A percentile compares a stretch with the other conserved stretches of the same genome.
These are phyloP conservation scores for Yamadazyma atlantica DNA, from an alignment of 1,139 yeast genomes.

Conservation along the genomic window DNA sequence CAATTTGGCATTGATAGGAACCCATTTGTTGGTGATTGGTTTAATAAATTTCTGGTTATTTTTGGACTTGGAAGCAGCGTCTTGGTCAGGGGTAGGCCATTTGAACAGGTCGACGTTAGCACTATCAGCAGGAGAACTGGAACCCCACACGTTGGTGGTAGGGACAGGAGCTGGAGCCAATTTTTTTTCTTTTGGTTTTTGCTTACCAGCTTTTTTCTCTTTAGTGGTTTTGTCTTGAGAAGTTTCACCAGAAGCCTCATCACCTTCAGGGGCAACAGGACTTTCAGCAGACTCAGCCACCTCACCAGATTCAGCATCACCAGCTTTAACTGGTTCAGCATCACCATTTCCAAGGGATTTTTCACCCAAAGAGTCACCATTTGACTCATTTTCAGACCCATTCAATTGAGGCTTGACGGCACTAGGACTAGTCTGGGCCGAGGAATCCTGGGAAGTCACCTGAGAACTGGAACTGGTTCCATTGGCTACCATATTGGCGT, in stretches of 20 bases:
- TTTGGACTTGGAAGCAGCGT: constrained; percentile 22
- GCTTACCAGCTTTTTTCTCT: constrained; percentile 3
- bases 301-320: constrained; percentile 5
- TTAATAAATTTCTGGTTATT: constrained; percentile 49
- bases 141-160: constrained; percentile 68
- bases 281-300: background rate
- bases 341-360: background rate
- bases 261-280: constrained; percentile 2
- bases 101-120: constrained; percentile 43
- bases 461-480: constrained; percentile 16
- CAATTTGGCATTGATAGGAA: constrained; percentile 79
- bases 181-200: constrained; percentile 22
- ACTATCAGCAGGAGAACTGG: constrained; percentile 24
- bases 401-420: constrained; percentile 3
- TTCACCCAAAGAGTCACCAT: too few species aligned
- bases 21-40: constrained; percentile 81
- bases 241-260: constrained; percentile 4
- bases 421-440: constrained; percentile 9
- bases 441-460: constrained; percentile 5
- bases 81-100: constrained; percentile 61
- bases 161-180: constrained; percentile 83
- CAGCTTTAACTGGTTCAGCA: constrained; percentile 4
- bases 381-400: background rate
- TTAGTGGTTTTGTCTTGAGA: constrained; percentile 11
- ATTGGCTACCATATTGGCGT: constrained; percentile 45